phyloP scores from a whole-genome alignment of 192 early-diverging fungal species.

The Mortierella claussenii region DNA sequence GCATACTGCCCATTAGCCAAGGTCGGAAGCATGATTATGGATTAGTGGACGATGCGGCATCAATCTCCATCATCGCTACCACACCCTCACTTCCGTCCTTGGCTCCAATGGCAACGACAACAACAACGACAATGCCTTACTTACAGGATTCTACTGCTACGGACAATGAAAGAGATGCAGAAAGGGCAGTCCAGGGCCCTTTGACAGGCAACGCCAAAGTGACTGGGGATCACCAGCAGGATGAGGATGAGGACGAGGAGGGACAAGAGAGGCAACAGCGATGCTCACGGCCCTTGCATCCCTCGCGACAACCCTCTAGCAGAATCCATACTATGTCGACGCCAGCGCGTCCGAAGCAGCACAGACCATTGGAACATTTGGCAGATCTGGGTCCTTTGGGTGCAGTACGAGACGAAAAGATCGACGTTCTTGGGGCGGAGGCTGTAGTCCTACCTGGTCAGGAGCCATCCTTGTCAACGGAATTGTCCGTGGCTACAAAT shows the following conservation, averaged over 20 bases:
- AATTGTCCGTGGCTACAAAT: neutral
- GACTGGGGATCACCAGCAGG: neutral
- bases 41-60: too few relatives aligned
- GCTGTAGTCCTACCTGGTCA: too few relatives aligned
- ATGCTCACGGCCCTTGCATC: neutral
- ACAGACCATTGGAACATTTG: conserved; percentile 23
- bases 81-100: too few relatives aligned
- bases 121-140: too few relatives aligned
- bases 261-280: neutral
- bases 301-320: neutral
- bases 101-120: too few relatives aligned
- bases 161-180: too few relatives aligned
- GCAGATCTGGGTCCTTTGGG: conserved; percentile 40
- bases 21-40: too few relatives aligned
- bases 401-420: conserved; percentile 15
- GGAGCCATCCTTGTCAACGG: too few relatives aligned
- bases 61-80: too few relatives aligned
- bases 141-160: too few relatives aligned
- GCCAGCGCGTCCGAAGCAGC: conserved; percentile 1
- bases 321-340: conserved; percentile 3
- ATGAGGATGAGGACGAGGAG: neutral
- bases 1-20: neutral
- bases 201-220: too few relatives aligned
- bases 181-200: too few relatives aligned
- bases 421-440: conserved; percentile 8